Base-by-base conservation (phyloP, 768 basidiomycete genomes). In the Chlorophyllum brunneum region DNA sequence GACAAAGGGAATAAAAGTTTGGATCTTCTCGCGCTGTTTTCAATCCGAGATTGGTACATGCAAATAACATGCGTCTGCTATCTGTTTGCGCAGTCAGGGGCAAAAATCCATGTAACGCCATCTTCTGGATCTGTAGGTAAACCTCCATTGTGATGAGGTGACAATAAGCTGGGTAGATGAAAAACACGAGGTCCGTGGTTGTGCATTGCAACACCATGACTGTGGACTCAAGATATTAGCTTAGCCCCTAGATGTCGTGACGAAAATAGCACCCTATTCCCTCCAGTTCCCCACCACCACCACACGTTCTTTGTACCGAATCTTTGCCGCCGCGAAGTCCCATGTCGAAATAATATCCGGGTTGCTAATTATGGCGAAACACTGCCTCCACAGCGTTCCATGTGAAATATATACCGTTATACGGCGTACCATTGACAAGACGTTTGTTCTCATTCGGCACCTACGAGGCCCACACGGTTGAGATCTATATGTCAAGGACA, bases 1-100 rank as follows among this genome's bases (percentile, higher is more conserved):
- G 62, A 54, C 90, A 94, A 15, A 95, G 62, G 1, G 81, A 88
- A 57, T 71, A 80, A 0, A 87, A 62, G 3, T 52, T 29, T 2
- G 33, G 13, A 34, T 22, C 15, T 18, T 40, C 20, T 22, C 23
- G 36, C 3, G 49, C 26, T 20, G 23, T 16, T 13, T 56, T 53
- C 18, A 94, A 72, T 2, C 78, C 74, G 24, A 85, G 69, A 10
- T 95, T 65, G 0, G 91, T 93, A 0, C 94, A 93, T 3, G 85
- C 83, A 64, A 98, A 98, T 76, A 98, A 98, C 77, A 95, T 81
- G 65, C 83, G 84, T 70, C 95, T 94, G 64, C 97, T 94, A 63
- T 97, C 94, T 2, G 94, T 94, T 64, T 98, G 94, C 23, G 94
- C 92, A 0, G 94, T 95, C 40, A 97, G n/a, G 67, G 2, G 95